These are phyloP conservation scores for Mycena epipterygia DNA, from an alignment of 768 basidiomycete genomes.

Conservation along the genomic window DNA sequence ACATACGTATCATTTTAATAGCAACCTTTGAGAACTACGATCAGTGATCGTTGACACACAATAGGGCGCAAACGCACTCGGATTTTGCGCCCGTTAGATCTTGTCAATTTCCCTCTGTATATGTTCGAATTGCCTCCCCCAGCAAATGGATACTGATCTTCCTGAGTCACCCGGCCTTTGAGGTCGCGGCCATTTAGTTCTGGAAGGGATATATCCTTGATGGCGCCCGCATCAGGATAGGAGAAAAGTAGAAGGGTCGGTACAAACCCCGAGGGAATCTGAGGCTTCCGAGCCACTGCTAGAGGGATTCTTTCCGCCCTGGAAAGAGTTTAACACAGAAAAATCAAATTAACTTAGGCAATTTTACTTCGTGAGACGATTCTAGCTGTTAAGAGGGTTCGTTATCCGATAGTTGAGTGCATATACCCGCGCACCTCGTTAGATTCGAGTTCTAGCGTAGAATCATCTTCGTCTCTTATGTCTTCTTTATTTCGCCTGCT, in stretches of 20 bases:
- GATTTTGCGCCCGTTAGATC: slow-evolving; percentile 26
- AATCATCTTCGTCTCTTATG: background rate
- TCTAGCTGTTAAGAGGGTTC: background rate
- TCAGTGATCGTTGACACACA: background rate
- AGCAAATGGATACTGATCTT: slow-evolving; percentile 29
- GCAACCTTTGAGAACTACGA: slow-evolving; percentile 21
- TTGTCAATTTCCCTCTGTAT: slow-evolving; percentile 23
- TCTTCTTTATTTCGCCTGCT: background rate
- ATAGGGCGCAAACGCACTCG: background rate
- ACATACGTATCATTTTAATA: slow-evolving; percentile 30
- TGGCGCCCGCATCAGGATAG: background rate
- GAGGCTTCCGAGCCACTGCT: slow-evolving; percentile 20
- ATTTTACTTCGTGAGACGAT: background rate
- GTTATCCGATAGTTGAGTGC: background rate
- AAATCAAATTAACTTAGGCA: background rate
- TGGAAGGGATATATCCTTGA: slow-evolving; percentile 7
- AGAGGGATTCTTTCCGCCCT: background rate
- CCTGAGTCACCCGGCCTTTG: slow-evolving; percentile 7
- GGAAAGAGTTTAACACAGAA: background rate
- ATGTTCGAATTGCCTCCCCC: slow-evolving; percentile 29
- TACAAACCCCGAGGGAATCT: background rate
- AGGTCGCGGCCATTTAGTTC: slow-evolving; percentile 2
- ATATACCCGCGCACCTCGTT: background rate
- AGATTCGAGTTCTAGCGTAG: background rate
- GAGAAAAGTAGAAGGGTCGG: background rate